Conservation (phyloP, 352 stramenopile species). For the Phytophthora lateralis region DNA sequence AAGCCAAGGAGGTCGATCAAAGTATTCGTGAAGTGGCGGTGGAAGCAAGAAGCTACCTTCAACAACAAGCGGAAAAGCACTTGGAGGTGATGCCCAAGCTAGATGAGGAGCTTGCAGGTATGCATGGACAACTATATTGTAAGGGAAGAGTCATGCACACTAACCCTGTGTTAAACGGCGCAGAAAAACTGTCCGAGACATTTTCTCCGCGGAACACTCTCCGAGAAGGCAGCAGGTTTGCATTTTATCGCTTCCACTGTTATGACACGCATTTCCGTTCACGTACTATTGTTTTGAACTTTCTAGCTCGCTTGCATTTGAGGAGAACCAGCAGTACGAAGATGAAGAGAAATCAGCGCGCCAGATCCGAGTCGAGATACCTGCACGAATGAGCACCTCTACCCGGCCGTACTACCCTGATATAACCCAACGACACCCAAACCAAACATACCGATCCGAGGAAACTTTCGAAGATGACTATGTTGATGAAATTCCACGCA, state of each 20-base stretch:
- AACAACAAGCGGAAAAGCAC: slow-evolving; percentile 52
- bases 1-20: slow-evolving; percentile 64
- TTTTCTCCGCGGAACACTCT: slow-evolving; percentile 63
- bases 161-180: slow-evolving; percentile 1
- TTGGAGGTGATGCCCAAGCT: slow-evolving; percentile 39
- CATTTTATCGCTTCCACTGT: neutral
- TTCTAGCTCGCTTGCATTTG: slow-evolving; percentile 27
- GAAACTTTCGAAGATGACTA: slow-evolving; percentile 14
- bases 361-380: slow-evolving; percentile 33
- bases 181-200: slow-evolving; percentile 64
- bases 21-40: slow-evolving; percentile 68
- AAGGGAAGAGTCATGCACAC: neutral
- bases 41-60: slow-evolving; percentile 60
- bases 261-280: neutral
- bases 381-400: slow-evolving; percentile 19
- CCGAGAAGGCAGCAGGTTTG: slow-evolving; percentile 51
- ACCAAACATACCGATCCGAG: slow-evolving; percentile 12
- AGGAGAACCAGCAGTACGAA: slow-evolving; percentile 26
- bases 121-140: neutral
- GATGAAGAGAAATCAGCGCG: slow-evolving; percentile 21
- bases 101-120: slow-evolving; percentile 51
- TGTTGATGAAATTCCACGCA: slow-evolving; percentile 5
- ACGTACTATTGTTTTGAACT: slow-evolving; percentile 10
- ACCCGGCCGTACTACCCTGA: slow-evolving; percentile 4
- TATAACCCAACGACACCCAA: slow-evolving; percentile 1